These are phyloP conservation scores for Cyberlindnera lachancei DNA, from an alignment of 805 yeast genomes.

Conservation along the genomic window DNA sequence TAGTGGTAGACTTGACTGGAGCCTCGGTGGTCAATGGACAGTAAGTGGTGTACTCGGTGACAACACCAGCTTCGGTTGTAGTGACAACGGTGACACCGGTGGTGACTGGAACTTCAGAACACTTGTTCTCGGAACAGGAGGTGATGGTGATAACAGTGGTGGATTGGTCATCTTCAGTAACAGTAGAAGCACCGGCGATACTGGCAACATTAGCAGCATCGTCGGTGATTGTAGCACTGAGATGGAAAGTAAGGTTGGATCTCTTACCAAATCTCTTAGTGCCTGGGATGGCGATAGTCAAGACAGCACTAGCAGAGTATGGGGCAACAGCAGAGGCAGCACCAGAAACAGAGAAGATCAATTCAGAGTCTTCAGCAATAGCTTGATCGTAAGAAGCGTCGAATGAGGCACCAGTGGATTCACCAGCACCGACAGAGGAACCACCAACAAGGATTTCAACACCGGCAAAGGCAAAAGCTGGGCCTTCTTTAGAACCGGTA, in stretches of 20 bases:
- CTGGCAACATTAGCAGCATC: slow-evolving; percentile 9
- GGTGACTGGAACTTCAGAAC: slow-evolving; percentile 20
- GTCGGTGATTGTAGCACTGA: slow-evolving; percentile 6
- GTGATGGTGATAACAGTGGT: slow-evolving; percentile 12
- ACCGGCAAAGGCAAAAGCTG: slow-evolving; percentile 14
- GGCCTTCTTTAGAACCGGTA: slow-evolving; percentile 15
- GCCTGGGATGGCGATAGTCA: slow-evolving; percentile 15
- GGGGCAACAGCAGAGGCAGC: slow-evolving; percentile 18
- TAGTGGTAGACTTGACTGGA: slow-evolving; percentile 5
- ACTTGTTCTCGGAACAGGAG: slow-evolving; percentile 16
- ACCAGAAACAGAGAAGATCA: slow-evolving; percentile 11
- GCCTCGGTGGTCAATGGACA: slow-evolving; percentile 16
- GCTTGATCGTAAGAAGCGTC: slow-evolving; percentile 8
- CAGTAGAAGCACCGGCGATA: slow-evolving; percentile 3
- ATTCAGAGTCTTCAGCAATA: slow-evolving; percentile 6
- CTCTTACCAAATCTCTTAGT: slow-evolving; percentile 14
- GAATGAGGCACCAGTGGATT: slow-evolving; percentile 9
- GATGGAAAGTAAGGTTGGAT: slow-evolving; percentile 6
- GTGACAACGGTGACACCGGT: slow-evolving; percentile 22
- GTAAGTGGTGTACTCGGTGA: slow-evolving; percentile 19
- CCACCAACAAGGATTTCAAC: slow-evolving; percentile 14
- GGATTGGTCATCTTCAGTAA: slow-evolving; percentile 1
- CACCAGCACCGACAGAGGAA: slow-evolving; percentile 5
- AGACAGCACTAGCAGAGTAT: slow-evolving; percentile 10
- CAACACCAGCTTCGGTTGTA: slow-evolving; percentile 14